A percentile compares a stretch with the other conserved stretches of the same genome.
phyloP scores from a whole-genome alignment of 768 basidiomycete species.

The Pleurotus pulmonarius region DNA sequence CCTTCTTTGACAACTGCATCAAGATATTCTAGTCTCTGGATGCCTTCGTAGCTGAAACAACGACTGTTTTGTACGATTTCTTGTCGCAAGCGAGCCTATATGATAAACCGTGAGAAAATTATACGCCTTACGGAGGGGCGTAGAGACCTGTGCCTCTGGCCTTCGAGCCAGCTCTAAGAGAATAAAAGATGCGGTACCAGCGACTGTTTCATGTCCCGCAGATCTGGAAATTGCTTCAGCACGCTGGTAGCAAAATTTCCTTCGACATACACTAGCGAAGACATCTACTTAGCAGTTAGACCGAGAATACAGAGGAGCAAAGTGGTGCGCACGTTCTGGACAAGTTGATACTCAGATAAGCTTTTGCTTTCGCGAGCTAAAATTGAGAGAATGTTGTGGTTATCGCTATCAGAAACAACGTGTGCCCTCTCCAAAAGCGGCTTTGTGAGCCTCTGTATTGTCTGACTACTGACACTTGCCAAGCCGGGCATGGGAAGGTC shows the following conservation, averaged over 20 bases:
- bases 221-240: slow-evolving; percentile 17
- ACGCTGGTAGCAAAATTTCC: not conserved
- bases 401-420: not conserved
- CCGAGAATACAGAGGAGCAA: not conserved
- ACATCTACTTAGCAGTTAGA: slow-evolving; percentile 17
- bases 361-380: slow-evolving; percentile 14
- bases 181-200: slow-evolving; percentile 29
- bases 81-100: slow-evolving; percentile 29
- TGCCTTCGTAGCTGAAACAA: slow-evolving; percentile 30
- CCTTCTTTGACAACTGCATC: slow-evolving; percentile 41
- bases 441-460: slow-evolving; percentile 1
- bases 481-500: slow-evolving; percentile 2
- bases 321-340: slow-evolving; percentile 19
- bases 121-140: too few species aligned
- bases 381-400: slow-evolving; percentile 21
- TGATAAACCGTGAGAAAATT: too few species aligned
- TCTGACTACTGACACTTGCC: slow-evolving; percentile 1
- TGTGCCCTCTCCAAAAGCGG: slow-evolving; percentile 17
- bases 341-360: slow-evolving; percentile 16
- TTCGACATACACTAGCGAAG: slow-evolving; percentile 25
- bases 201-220: slow-evolving; percentile 40
- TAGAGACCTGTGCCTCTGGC: slow-evolving; percentile 24
- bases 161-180: slow-evolving; percentile 34
- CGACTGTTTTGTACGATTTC: slow-evolving; percentile 27
- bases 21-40: slow-evolving; percentile 32